Conservation (phyloP, 805 yeast genomes). For the Saccharomycopsis babjevae region DNA sequence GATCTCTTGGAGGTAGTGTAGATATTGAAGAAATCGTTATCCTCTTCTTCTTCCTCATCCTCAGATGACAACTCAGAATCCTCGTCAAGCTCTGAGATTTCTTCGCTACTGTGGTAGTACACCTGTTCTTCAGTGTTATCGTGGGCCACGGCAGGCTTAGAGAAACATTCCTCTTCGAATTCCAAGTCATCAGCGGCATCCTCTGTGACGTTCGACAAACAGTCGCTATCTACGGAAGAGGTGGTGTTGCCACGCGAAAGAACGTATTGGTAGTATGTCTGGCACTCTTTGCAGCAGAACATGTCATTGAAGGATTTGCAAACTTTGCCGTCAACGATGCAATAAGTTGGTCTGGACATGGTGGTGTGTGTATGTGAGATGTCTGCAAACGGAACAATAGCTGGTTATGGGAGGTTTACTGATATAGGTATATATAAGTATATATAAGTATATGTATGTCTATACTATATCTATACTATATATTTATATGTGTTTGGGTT, state of each 20-base stretch:
- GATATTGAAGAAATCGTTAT: not conserved
- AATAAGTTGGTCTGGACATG: constrained; percentile 5
- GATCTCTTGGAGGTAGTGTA: not conserved
- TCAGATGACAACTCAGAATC: constrained; percentile 15
- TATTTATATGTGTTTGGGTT: not conserved
- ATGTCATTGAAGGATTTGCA: constrained; percentile 5
- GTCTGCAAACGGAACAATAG: no score
- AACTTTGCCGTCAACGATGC: constrained; percentile 17
- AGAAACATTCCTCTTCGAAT: not conserved
- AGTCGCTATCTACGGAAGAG: not conserved
- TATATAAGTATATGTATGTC: not conserved
- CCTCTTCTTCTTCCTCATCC: constrained; percentile 13
- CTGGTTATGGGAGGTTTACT: not conserved
- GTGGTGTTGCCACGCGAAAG: not conserved
- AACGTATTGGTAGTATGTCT: constrained; percentile 12
- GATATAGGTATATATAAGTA: no score
- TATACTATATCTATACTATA: not conserved
- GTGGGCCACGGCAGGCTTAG: not conserved
- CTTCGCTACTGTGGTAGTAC: not conserved
- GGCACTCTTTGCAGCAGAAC: constrained; percentile 18
- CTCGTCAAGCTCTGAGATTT: not conserved
- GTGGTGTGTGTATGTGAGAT: not conserved
- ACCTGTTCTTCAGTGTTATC: not conserved
- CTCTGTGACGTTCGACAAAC: not conserved
- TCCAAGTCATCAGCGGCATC: constrained; percentile 1